Percentiles rank a stretch among this genome's conserved stretches.
Conservation (phyloP, 495 filamentous ascomycete species). For the Aspergillus conjunctus region DNA sequence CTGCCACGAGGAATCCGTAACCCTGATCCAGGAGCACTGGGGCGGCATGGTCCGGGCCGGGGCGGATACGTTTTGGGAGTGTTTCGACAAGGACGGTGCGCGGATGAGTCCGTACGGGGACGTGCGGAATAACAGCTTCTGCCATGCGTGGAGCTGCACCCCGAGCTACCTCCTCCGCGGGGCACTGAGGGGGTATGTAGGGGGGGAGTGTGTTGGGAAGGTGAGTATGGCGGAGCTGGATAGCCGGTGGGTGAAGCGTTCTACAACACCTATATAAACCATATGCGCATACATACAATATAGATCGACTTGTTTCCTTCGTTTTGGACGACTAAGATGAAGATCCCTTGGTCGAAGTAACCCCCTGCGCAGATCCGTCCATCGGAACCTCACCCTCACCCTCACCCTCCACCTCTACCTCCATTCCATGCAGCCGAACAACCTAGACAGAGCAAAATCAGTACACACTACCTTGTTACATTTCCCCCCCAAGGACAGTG, state of each 20-base stretch:
- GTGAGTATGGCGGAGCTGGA: neutral
- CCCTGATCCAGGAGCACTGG: neutral
- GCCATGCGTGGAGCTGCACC: neutral
- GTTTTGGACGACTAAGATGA: too few species aligned
- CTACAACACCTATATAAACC: neutral
- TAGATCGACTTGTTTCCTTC: neutral
- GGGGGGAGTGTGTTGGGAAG: neutral
- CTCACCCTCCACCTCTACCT: neutral
- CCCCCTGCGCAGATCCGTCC: neutral
- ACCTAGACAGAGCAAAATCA: neutral
- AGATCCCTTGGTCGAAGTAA: neutral
- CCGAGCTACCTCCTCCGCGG: neutral
- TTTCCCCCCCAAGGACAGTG: too few species aligned
- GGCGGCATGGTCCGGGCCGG: neutral
- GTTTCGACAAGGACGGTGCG: neutral
- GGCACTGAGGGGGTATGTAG: neutral
- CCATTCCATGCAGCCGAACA: neutral
- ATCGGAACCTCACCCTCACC: neutral
- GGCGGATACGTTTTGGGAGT: neutral
- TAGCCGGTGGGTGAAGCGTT: neutral
- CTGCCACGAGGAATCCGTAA: neutral
- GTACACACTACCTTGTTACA: neutral
- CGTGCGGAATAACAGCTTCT: neutral
- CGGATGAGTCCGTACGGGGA: neutral
- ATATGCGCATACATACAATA: neutral